Evolutionary conservation across 2,329 filamentous ascomycete species (phyloP).

Genomic region (Mycosphaerella arachidis): DNA sequence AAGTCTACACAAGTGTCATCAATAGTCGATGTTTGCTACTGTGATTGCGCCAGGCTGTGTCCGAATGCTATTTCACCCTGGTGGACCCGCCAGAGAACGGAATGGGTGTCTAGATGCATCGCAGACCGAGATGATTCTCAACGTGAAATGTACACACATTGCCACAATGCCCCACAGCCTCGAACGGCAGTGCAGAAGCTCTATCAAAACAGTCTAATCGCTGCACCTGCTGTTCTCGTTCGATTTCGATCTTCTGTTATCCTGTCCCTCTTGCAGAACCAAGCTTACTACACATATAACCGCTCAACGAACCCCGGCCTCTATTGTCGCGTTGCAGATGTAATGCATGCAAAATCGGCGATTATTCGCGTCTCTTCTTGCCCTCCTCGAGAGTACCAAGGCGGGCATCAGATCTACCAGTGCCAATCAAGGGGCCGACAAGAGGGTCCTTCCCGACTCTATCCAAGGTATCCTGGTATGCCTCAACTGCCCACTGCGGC

Average conservation of each 20-base stretch:
- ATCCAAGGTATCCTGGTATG: conserved; percentile 78
- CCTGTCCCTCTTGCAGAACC: not conserved
- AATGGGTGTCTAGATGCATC: conserved; percentile 10
- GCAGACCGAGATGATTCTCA: not conserved
- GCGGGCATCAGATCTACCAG: conserved; percentile 72
- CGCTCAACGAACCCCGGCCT: not conserved
- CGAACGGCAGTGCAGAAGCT: not conserved
- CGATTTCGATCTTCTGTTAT: not conserved
- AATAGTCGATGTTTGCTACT: not conserved
- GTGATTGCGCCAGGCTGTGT: conserved; percentile 7
- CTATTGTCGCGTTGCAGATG: not conserved
- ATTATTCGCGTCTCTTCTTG: conserved; percentile 91
- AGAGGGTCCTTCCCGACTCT: conserved; percentile 79
- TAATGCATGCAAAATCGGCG: not conserved
- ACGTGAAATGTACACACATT: not conserved
- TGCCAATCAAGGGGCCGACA: conserved; percentile 66
- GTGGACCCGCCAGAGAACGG: conserved; percentile 19
- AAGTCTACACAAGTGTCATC: conserved; percentile 1
- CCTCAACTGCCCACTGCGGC: conserved; percentile 77
- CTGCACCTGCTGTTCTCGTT: not conserved
- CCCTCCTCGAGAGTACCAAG: conserved; percentile 89
- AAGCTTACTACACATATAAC: not conserved
- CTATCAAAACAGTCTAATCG: not conserved
- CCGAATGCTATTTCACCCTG: conserved; percentile 20
- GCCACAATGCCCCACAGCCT: not conserved